A percentile compares a stretch with the other conserved stretches of the same genome.
Conservation (phyloP, 352 stramenopile genomes). For the Pilasporangium apinafurcum region DNA sequence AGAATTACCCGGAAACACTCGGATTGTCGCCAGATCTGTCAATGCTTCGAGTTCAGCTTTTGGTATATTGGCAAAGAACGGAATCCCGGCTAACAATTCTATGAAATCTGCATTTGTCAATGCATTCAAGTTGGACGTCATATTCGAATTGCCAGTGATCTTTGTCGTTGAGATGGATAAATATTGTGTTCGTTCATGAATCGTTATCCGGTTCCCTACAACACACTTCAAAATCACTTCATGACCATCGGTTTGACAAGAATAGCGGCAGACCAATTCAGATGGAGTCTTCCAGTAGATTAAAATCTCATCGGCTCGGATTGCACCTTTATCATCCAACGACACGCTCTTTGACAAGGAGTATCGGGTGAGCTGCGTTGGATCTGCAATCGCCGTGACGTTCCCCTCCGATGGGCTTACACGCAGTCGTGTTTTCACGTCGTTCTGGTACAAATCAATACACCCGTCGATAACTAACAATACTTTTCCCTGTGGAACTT, state of each 20-base stretch:
- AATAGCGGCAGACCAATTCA: slow-evolving; percentile 63
- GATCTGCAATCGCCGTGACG: neutral
- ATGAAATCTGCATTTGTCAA: slow-evolving; percentile 67
- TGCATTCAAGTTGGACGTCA: slow-evolving; percentile 40
- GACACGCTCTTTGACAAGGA: slow-evolving; percentile 7
- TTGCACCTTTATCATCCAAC: slow-evolving; percentile 15
- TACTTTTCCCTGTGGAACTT: slow-evolving; percentile 21
- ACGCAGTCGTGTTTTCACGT: slow-evolving; percentile 23
- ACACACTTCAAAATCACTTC: slow-evolving; percentile 62
- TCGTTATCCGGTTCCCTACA: slow-evolving; percentile 35
- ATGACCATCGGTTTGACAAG: slow-evolving; percentile 40
- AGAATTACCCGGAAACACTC: slow-evolving; percentile 59
- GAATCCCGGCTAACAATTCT: slow-evolving; percentile 48
- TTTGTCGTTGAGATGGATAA: slow-evolving; percentile 25
- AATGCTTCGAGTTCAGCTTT: slow-evolving; percentile 50
- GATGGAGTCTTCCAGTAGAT: slow-evolving; percentile 55
- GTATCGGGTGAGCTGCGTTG: slow-evolving; percentile 13
- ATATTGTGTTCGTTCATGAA: slow-evolving; percentile 36
- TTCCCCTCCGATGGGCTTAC: too few species aligned
- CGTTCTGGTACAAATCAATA: slow-evolving; percentile 40
- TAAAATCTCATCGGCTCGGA: slow-evolving; percentile 39
- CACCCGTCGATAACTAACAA: slow-evolving; percentile 50
- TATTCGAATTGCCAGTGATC: slow-evolving; percentile 13
- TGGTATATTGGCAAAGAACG: slow-evolving; percentile 63
- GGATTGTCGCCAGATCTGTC: slow-evolving; percentile 73